These are phyloP conservation scores for Balakata baccata DNA, from an alignment of 345 rosid genomes.

Conservation along the genomic window DNA sequence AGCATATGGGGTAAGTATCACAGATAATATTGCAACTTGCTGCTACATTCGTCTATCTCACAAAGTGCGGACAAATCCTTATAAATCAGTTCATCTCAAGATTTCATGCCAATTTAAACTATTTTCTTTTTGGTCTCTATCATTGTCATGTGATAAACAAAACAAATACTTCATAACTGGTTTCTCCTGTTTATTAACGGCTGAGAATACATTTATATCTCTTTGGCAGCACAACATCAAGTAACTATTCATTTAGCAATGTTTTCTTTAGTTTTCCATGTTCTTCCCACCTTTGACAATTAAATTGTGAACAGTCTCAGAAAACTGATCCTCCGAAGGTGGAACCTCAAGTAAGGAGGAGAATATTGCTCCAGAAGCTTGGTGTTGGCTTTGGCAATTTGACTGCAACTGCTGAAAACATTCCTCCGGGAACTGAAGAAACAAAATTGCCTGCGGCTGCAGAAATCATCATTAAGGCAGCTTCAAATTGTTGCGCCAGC, in stretches of 20 bases:
- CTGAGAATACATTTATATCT: no score
- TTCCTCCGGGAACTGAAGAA: constrained; percentile 53
- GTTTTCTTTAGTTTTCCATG: no score
- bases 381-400: constrained; percentile 69
- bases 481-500: constrained; percentile 67
- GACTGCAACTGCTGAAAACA: constrained; percentile 60
- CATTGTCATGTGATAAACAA: no score
- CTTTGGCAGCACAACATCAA: no score
- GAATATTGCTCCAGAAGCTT: constrained; percentile 36
- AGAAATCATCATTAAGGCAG: constrained; percentile 67
- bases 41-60: neutral
- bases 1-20: constrained; percentile 37
- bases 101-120: no score
- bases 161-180: no score
- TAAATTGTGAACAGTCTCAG: constrained; percentile 32
- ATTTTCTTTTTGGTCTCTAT: no score
- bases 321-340: constrained; percentile 36
- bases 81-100: neutral
- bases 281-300: neutral
- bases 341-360: constrained; percentile 35
- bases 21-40: neutral
- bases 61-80: neutral
- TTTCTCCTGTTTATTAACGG: no score
- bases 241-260: no score
- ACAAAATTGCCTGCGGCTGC: constrained; percentile 68